Base-by-base conservation (phyloP, 2,329 filamentous ascomycete genomes). In the Aspergillus sclerotialis region DNA sequence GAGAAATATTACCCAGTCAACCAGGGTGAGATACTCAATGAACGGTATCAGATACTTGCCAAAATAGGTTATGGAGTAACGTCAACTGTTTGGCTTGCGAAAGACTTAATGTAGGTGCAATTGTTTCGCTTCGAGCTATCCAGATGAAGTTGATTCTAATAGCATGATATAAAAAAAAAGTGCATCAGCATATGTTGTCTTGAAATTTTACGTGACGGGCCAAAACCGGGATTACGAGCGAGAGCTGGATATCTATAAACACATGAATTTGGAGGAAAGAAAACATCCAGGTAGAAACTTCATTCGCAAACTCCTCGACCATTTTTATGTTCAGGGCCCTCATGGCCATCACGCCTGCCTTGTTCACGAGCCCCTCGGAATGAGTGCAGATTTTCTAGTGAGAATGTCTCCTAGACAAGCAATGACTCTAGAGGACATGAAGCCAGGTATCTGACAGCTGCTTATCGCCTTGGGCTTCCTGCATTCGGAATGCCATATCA, bases 1-100 rank as follows among this genome's bases (percentile, higher is more conserved):
- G 34, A 42, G 5, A 39, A 37, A 21, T 49, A 41, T 28, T 48
- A 53, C 30, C 50, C 49, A 15, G 35, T 36, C 7, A 29, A 35
- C 9, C 37, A 37, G 4, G 44, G 44, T 4, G 42, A 49, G 14
- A 11, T 45, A 3, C 19, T 56, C 32, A 37, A 47, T 6, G 25
- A 43, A 7, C 44, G 39, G 31, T 56, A 55, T 36, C 43, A 49
- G 28, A 26, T 48, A 11, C 21, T 54, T 11, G 38, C 41, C 1
- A 56, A 55, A 35, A 29, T 55, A 4, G 53, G 53, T 1, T 56
- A 46, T 31, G 54, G 53, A 24, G 40, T 45, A 11, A 45, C 39
- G 1, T 52, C 53, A 0, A 56, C 50, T 2, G 43, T 53, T 14
- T 55, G 48, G 53, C 36, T 54, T 28, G 35, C 17, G 21, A 33